phyloP scores from a whole-genome alignment of 1,284 basidiomycete genomes.

The Anthracocystis walkeri region DNA sequence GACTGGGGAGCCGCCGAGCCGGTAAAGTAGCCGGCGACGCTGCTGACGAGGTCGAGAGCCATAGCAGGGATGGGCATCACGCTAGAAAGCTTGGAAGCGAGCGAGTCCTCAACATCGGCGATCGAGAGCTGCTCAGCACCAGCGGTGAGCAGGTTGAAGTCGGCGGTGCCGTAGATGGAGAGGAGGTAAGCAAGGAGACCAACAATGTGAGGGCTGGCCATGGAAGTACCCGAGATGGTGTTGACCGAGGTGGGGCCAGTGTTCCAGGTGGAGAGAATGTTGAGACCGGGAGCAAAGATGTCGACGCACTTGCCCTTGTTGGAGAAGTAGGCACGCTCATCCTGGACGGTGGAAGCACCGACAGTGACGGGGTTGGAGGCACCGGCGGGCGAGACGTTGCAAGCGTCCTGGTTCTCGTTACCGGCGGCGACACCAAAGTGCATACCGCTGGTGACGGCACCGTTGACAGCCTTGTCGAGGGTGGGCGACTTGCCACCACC shows the following conservation, averaged over 20 bases:
- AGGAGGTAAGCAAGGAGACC: conserved; percentile 74
- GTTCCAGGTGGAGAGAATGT: conserved; percentile 74
- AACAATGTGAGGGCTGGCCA: conserved; percentile 74
- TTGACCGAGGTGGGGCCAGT: conserved; percentile 73
- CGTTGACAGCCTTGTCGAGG: conserved; percentile 87
- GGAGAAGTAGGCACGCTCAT: conserved; percentile 86
- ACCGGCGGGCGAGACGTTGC: conserved; percentile 82
- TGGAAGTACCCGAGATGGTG: conserved; percentile 78
- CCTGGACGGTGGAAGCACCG: conserved; percentile 73
- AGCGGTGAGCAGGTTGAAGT: conserved; percentile 47
- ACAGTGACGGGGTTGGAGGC: conserved; percentile 80
- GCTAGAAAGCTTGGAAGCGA: conserved; percentile 63
- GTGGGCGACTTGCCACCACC: conserved; percentile 93
- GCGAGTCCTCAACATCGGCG: conserved; percentile 44
- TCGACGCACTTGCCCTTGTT: conserved; percentile 78
- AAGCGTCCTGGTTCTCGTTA: conserved; percentile 79
- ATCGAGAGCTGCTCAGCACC: conserved; percentile 36
- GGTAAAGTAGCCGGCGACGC: conserved; percentile 55
- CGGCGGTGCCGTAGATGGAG: conserved; percentile 72
- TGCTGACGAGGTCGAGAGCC: conserved; percentile 60
- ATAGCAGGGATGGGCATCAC: conserved; percentile 57
- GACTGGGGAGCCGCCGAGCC: conserved; percentile 54
- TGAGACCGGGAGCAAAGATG: conserved; percentile 84
- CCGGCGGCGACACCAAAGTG: conserved; percentile 86
- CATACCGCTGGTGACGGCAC: conserved; percentile 83